These are phyloP conservation scores for Dalbergia cochinchinensis DNA, from an alignment of 306 rosid genomes.

Conservation along the genomic window DNA sequence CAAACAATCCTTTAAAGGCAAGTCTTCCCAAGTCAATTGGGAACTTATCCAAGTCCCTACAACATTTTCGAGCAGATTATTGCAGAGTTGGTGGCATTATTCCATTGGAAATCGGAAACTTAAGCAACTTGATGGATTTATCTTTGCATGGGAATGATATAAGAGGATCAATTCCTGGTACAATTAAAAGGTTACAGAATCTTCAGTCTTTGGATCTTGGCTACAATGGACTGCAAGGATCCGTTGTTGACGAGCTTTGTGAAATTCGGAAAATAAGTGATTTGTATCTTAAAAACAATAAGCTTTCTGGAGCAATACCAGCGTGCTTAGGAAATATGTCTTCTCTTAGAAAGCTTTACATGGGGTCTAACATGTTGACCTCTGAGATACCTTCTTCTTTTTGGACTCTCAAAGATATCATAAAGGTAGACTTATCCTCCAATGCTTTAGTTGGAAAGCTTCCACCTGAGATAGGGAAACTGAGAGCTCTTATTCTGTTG, in stretches of 20 bases:
- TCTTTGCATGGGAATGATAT: slow-evolving; percentile 21
- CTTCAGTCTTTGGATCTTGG: slow-evolving; percentile 37
- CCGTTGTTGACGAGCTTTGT: slow-evolving; percentile 43
- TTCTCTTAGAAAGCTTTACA: slow-evolving; percentile 29
- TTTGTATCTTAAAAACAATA: slow-evolving; percentile 18
- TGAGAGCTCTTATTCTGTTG: slow-evolving; percentile 3
- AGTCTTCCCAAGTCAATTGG: slow-evolving; percentile 42
- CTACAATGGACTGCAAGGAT: slow-evolving; percentile 40
- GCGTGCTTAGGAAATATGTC: slow-evolving; percentile 50
- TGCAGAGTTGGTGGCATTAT: slow-evolving; percentile 10
- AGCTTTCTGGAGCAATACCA: slow-evolving; percentile 45
- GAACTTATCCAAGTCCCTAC: slow-evolving; percentile 29
- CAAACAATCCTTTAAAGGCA: neutral
- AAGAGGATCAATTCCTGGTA: slow-evolving; percentile 41
- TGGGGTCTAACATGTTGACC: slow-evolving; percentile 38
- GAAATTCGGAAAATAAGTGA: slow-evolving; percentile 22
- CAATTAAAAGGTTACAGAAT: slow-evolving; percentile 25
- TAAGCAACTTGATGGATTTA: slow-evolving; percentile 28
- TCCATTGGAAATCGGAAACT: slow-evolving; percentile 44
- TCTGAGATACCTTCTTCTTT: slow-evolving; percentile 42
- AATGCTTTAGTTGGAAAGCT: slow-evolving; percentile 43
- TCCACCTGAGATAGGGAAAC: slow-evolving; percentile 20
- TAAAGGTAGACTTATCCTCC: slow-evolving; percentile 24
- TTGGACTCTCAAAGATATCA: slow-evolving; percentile 45
- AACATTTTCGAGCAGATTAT: neutral